A percentile compares a stretch with the other conserved stretches of the same genome.
These are phyloP conservation scores for Crucibulum laeve DNA, from an alignment of 768 basidiomycete species.

Conservation along the genomic window DNA sequence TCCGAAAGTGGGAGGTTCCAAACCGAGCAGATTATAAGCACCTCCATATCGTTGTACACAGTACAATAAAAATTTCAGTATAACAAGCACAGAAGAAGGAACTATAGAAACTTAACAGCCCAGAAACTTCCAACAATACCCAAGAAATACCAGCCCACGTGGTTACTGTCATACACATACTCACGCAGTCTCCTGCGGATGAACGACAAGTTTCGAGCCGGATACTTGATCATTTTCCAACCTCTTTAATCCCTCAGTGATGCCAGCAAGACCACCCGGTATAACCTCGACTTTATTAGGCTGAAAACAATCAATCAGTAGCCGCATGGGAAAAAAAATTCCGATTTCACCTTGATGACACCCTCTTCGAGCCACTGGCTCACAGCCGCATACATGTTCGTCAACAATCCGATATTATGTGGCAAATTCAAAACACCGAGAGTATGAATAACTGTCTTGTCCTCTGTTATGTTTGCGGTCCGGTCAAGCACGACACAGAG, in stretches of 20 bases:
- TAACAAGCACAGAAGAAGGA: too few relatives aligned
- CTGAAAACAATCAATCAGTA: slow-evolving; percentile 16
- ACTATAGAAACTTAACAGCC: too few relatives aligned
- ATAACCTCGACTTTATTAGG: slow-evolving; percentile 39
- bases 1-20: too few relatives aligned
- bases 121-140: too few relatives aligned
- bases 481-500: slow-evolving; percentile 20
- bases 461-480: slow-evolving; percentile 10
- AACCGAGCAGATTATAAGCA: too few relatives aligned
- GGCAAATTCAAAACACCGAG: slow-evolving; percentile 6
- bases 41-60: too few relatives aligned
- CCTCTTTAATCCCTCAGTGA: slow-evolving; percentile 34
- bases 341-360: slow-evolving; percentile 13
- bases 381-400: too few relatives aligned
- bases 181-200: slow-evolving; percentile 30
- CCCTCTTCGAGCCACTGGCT: background rate
- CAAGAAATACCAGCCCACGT: background rate
- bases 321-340: background rate
- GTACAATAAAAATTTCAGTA: too few relatives aligned
- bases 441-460: slow-evolving; percentile 8
- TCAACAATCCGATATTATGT: background rate
- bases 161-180: background rate
- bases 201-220: slow-evolving; percentile 39
- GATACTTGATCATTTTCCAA: slow-evolving; percentile 36
- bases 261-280: slow-evolving; percentile 39